These are phyloP conservation scores for Cryptosporidium viatorum DNA, from an alignment of 169 alveolate species.

Conservation along the genomic window DNA sequence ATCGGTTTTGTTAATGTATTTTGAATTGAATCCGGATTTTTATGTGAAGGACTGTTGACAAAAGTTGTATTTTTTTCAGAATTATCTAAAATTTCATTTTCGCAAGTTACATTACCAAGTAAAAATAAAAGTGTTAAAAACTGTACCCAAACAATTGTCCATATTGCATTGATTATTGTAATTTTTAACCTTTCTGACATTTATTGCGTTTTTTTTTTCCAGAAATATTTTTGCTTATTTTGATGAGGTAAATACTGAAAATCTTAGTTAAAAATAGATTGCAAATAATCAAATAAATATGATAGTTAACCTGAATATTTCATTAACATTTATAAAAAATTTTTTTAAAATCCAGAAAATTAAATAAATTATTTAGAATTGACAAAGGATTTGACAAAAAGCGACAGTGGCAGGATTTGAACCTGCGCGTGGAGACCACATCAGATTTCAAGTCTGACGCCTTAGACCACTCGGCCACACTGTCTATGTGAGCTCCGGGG, in stretches of 20 bases:
- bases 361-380: not conserved
- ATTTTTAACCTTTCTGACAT: not conserved
- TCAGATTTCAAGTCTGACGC: constrained; percentile 78
- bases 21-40: not conserved
- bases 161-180: not conserved
- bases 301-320: not conserved
- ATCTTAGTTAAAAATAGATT: not conserved
- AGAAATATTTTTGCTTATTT: not conserved
- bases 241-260: not conserved
- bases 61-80: not conserved
- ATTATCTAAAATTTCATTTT: not conserved
- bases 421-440: constrained; percentile 78
- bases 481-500: not conserved
- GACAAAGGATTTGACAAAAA: not conserved
- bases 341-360: not conserved
- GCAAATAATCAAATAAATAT: not conserved
- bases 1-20: not conserved
- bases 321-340: not conserved
- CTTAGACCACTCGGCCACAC: constrained; percentile 79
- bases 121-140: not conserved
- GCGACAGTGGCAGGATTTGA: constrained; percentile 78
- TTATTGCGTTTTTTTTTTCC: not conserved
- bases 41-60: not conserved
- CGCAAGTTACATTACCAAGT: not conserved
- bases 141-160: not conserved